These are phyloP conservation scores for Pythium apleroticum DNA, from an alignment of 352 stramenopile species.

Conservation along the genomic window DNA sequence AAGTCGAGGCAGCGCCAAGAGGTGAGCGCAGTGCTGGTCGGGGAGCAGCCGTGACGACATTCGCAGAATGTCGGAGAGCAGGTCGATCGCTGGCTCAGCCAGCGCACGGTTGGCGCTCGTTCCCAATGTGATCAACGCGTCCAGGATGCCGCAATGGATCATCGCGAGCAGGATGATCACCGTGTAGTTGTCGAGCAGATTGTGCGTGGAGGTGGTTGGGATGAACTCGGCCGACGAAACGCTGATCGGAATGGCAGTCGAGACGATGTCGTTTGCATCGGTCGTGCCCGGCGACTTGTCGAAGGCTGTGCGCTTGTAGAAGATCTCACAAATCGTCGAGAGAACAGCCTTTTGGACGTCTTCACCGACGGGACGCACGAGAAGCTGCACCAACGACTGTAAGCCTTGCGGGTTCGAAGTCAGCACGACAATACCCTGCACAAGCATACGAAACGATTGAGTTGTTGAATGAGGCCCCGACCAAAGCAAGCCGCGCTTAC, in stretches of 20 bases:
- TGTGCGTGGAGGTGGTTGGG: constrained; percentile 63
- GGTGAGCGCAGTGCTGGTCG: constrained; percentile 78
- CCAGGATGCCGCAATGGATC: constrained; percentile 82
- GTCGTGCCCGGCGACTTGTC: constrained; percentile 46
- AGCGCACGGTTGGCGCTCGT: constrained; percentile 70
- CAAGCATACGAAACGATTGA: not conserved
- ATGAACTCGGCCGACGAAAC: constrained; percentile 68
- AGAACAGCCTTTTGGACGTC: constrained; percentile 88
- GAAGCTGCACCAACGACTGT: constrained; percentile 81
- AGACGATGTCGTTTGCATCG: constrained; percentile 35
- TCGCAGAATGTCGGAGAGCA: constrained; percentile 79
- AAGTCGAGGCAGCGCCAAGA: constrained; percentile 75
- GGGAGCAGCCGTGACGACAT: constrained; percentile 83
- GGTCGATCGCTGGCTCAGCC: constrained; percentile 81
- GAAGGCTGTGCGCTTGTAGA: constrained; percentile 85
- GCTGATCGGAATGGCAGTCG: constrained; percentile 63
- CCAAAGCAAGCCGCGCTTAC: constrained; percentile 18
- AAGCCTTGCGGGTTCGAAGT: constrained; percentile 88
- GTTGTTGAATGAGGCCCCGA: not conserved
- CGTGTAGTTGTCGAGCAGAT: constrained; percentile 88
- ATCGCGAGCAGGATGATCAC: constrained; percentile 84
- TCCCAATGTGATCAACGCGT: constrained; percentile 82
- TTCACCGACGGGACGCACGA: constrained; percentile 86
- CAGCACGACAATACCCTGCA: constrained; percentile 77
- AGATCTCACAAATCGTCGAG: constrained; percentile 88